Evolutionary conservation across 169 alveolate genomes (phyloP).

Genomic region (Cryptosporidium bovis): DNA sequence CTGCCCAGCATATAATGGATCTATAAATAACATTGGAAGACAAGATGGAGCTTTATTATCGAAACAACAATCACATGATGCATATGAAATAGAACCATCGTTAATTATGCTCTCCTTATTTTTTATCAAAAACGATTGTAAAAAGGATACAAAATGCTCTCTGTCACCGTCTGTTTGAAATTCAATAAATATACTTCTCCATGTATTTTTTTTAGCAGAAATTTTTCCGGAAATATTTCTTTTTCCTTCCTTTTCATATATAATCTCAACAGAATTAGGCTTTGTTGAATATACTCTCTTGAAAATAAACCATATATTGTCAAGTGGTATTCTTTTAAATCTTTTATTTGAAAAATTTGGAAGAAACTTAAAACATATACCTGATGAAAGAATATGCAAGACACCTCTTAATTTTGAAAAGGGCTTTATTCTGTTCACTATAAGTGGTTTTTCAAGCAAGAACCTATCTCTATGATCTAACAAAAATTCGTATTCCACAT

Average conservation of each 20-base stretch:
- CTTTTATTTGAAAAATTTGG: constrained; percentile 86
- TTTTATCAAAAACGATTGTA: constrained; percentile 80
- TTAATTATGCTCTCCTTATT: constrained; percentile 11
- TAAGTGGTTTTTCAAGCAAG: constrained; percentile 41
- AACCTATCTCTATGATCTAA: constrained; percentile 57
- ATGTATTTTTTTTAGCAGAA: constrained; percentile 75
- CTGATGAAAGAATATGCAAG: constrained; percentile 82
- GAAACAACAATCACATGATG: constrained; percentile 35
- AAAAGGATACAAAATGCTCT: constrained; percentile 80
- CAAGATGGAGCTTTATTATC: constrained; percentile 23
- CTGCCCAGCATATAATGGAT: constrained; percentile 66
- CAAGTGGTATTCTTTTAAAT: constrained; percentile 81
- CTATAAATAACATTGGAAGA: constrained; percentile 58
- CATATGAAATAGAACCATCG: constrained; percentile 7
- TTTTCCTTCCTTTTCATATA: constrained; percentile 80
- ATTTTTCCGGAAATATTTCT: not conserved
- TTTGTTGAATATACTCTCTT: constrained; percentile 83
- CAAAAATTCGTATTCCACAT: constrained; percentile 69
- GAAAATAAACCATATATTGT: constrained; percentile 81
- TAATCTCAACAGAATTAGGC: constrained; percentile 85
- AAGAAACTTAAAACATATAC: constrained; percentile 83
- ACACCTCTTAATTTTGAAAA: constrained; percentile 84
- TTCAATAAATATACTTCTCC: constrained; percentile 83
- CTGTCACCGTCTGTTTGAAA: constrained; percentile 81
- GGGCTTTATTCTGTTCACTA: constrained; percentile 79